These are phyloP conservation scores for Fusarium sp. DNA, from an alignment of 2,329 filamentous ascomycete species.

Conservation along the genomic window DNA sequence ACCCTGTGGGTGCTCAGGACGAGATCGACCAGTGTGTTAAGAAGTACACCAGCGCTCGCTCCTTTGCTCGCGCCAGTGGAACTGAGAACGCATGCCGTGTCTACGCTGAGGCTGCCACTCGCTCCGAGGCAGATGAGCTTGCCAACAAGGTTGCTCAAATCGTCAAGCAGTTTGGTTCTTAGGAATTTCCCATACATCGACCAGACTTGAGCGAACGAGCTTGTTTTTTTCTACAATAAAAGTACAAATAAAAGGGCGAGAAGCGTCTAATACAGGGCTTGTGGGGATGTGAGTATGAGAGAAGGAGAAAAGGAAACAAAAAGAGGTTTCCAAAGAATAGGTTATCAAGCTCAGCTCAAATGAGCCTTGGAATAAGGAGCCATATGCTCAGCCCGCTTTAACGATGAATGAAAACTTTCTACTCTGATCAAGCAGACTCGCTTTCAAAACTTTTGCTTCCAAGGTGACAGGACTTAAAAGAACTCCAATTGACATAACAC, in stretches of 20 bases:
- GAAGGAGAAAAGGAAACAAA: constrained; percentile 10
- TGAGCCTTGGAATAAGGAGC: constrained; percentile 13
- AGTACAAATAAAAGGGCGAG: constrained; percentile 1
- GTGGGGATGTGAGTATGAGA: not conserved
- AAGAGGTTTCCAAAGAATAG: constrained; percentile 17
- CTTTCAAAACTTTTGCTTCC: not conserved
- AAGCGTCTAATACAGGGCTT: constrained; percentile 3
- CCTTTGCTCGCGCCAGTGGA: constrained; percentile 91
- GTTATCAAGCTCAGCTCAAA: constrained; percentile 18
- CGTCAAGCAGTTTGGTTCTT: constrained; percentile 69
- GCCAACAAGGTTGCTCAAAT: constrained; percentile 84
- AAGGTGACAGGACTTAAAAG: not conserved
- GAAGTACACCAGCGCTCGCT: constrained; percentile 90
- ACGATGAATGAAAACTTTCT: constrained; percentile 38
- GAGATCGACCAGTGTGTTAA: constrained; percentile 89
- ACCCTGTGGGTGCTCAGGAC: constrained; percentile 81
- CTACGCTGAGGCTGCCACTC: constrained; percentile 92
- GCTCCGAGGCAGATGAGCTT: constrained; percentile 90
- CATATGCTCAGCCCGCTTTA: constrained; percentile 15
- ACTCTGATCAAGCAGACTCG: constrained; percentile 13
- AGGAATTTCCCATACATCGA: constrained; percentile 11
- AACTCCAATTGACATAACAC: not conserved
- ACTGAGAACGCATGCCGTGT: constrained; percentile 97
- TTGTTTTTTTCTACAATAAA: constrained; percentile 24
- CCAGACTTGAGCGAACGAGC: constrained; percentile 16